Conservation (phyloP, 371 early-diverging fungal species). For the Mortierella sp. region DNA sequence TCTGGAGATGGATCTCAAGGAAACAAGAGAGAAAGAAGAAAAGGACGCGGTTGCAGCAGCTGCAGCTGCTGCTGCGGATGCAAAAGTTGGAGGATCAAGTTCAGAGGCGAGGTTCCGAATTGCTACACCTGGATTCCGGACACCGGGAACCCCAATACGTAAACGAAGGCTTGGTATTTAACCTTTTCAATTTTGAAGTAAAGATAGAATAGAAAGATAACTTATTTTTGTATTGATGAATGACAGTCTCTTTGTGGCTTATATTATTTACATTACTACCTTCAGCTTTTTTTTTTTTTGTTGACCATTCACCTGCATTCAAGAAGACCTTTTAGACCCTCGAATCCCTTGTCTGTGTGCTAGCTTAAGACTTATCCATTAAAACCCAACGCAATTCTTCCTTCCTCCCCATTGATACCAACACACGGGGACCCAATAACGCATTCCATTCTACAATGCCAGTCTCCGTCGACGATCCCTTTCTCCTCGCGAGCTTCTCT, state of each 20-base stretch:
- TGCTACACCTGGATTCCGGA: conserved; percentile 64
- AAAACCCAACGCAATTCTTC: not conserved
- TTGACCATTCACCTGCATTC: not conserved
- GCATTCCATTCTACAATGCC: conserved; percentile 59
- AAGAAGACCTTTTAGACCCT: not conserved
- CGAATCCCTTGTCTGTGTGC: not conserved
- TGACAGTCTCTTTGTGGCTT: too few species aligned
- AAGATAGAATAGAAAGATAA: too few species aligned
- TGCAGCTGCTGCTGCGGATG: conserved; percentile 24
- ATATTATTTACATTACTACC: too few species aligned
- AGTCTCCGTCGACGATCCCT: conserved; percentile 70
- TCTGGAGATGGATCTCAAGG: conserved; percentile 69
- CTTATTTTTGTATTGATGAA: too few species aligned
- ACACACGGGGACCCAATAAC: not conserved
- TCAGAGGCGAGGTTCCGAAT: conserved; percentile 60
- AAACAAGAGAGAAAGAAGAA: conserved; percentile 59
- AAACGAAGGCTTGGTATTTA: conserved; percentile 49
- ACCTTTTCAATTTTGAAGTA: too few species aligned
- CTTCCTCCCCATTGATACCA: not conserved
- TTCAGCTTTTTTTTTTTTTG: too few species aligned
- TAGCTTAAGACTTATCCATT: not conserved
- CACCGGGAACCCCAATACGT: conserved; percentile 61
- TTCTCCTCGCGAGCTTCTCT: conserved; percentile 68
- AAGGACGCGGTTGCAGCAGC: conserved; percentile 45
- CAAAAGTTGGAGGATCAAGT: conserved; percentile 27